Evolutionary conservation across 768 basidiomycete species (phyloP), one percentile per base, ranked within the genome.

Genomic region (Solioccasus polychromus): DNA sequence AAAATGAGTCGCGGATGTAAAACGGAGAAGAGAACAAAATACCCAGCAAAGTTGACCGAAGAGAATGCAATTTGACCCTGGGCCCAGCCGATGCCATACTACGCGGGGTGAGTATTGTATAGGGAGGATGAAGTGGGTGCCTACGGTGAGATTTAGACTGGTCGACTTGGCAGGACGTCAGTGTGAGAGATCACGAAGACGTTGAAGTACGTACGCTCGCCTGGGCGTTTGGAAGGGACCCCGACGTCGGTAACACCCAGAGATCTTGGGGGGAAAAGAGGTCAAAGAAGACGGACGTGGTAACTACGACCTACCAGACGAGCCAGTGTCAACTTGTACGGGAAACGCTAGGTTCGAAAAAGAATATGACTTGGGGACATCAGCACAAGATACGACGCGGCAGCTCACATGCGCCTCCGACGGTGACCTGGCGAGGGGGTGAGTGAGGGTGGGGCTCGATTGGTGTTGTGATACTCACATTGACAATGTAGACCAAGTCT

Each of bases 41-140:
- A 90, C 86, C 81, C 81, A 17, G 90, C 79, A 60, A 92, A 91
- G 42, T 77, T 66, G 26, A 82, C 78, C 3, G 77, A 59, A 18
- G 83, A 80, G 61, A 77, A 83, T 3, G 78, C 69, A 24, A 92
- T 69, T 49, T 72, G 59, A 5, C 90, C 90, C 39, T 67, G 70
- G 3, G 85, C 87, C 80, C 84, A 90, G 17, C 90, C 90, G 45
- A 86, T 80, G 37, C 84, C 86, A 65, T 92, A 92, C 87, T 90
- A 23, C 19, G 2, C 5, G 23, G 23, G 2, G 31, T 54, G 39
- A 51, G 42, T 34, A 9, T 34, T 20, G 22, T 15, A 7, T 36
- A 35, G 11, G 40, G 17, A 40, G 30, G n/a, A 12, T 9, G 35
- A 39, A 4, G 18, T 0, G 23, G 24, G 32, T 31, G 20, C 62